These are phyloP conservation scores for Dorcoceras hygrometricum DNA, from an alignment of 257 asterid genomes.

Conservation along the genomic window DNA sequence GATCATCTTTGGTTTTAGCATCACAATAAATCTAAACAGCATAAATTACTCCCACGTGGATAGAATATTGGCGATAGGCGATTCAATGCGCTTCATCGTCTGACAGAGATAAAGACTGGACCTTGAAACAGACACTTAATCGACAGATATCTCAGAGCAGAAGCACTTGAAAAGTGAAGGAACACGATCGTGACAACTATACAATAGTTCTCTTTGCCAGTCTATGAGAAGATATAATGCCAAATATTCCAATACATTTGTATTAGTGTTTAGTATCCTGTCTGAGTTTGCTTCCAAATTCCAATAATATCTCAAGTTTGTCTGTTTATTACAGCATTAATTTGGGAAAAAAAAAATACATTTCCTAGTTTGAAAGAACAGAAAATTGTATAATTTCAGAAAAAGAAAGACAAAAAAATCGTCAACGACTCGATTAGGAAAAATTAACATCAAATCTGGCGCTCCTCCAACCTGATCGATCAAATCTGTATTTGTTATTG, in stretches of 20 bases:
- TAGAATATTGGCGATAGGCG: background rate
- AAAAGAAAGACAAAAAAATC: background rate
- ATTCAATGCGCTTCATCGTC: background rate
- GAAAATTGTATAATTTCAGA: no score
- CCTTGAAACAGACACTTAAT: background rate
- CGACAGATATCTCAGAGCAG: background rate
- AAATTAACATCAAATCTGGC: background rate
- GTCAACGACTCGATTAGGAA: background rate
- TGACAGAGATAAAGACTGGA: background rate
- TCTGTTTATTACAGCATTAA: background rate
- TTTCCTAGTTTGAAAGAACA: background rate
- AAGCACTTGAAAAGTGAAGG: background rate
- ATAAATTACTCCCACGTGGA: background rate
- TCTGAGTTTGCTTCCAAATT: background rate
- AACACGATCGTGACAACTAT: background rate
- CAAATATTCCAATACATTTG: background rate
- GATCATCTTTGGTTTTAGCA: background rate
- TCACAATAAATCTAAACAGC: background rate
- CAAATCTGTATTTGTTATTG: conserved; percentile 67
- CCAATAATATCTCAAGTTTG: background rate
- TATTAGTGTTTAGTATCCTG: background rate
- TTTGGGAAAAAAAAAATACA: background rate
- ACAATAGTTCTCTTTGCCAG: background rate
- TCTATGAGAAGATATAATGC: background rate
- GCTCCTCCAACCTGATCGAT: conserved; percentile 79